phyloP scores from a whole-genome alignment of 306 rosid genomes.

The Pterocarpus santalinus region DNA sequence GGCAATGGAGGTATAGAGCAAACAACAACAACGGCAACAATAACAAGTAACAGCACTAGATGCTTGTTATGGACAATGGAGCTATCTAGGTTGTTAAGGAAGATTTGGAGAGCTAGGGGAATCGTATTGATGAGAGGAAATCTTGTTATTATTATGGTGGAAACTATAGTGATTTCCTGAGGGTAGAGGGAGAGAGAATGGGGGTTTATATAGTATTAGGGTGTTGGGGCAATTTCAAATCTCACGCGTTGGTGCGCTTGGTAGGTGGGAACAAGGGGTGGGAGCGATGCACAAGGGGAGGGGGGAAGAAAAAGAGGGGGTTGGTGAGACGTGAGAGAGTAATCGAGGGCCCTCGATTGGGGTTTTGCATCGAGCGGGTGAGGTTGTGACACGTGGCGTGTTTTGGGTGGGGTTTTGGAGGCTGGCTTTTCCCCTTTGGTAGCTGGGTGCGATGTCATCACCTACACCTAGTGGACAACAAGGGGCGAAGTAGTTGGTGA shows the following conservation, averaged over 20 bases:
- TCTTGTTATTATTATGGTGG: background rate
- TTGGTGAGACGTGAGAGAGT: constrained; percentile 65
- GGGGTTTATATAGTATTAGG: constrained; percentile 43
- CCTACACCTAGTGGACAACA: constrained; percentile 27
- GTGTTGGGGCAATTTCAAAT: constrained; percentile 1
- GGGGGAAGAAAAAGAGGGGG: constrained; percentile 30
- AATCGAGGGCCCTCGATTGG: constrained; percentile 46
- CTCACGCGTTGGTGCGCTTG: constrained; percentile 41
- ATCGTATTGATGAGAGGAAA: constrained; percentile 28
- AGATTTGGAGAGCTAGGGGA: background rate
- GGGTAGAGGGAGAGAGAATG: constrained; percentile 8
- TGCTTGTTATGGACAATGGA: no score
- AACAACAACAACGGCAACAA: no score
- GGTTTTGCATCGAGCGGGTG: constrained; percentile 22
- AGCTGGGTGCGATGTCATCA: constrained; percentile 35
- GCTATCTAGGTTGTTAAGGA: no score
- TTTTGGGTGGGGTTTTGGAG: no score
- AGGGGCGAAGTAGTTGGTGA: background rate
- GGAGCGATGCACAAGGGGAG: constrained; percentile 52
- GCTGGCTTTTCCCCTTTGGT: background rate
- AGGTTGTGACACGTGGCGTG: constrained; percentile 42
- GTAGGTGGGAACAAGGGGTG: constrained; percentile 72
- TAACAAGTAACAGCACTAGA: no score
- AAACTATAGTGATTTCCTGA: constrained; percentile 40
- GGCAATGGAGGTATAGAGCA: no score